Evolutionary conservation across 257 asterid genomes (phyloP).

Genomic region (Plantago ovata): DNA sequence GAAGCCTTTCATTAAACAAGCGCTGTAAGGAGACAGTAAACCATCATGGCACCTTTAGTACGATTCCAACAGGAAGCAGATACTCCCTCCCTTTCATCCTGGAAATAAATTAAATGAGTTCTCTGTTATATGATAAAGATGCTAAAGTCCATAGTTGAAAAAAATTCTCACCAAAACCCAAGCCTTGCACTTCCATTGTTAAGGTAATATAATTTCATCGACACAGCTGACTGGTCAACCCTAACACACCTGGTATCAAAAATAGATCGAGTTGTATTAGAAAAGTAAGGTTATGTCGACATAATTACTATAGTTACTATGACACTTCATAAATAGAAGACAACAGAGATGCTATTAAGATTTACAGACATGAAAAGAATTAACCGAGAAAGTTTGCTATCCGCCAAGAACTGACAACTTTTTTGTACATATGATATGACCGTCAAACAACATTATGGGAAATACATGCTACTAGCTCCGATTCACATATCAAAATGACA

Average conservation of each 20-base stretch:
- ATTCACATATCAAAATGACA: too few relatives aligned
- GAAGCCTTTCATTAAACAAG: conserved; percentile 11
- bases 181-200: conserved; percentile 96
- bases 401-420: background rate
- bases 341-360: conserved; percentile 10
- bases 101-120: conserved; percentile 25
- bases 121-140: conserved; percentile 14
- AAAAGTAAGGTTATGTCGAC: conserved; percentile 8
- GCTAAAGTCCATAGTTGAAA: conserved; percentile 9
- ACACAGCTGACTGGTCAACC: conserved; percentile 79
- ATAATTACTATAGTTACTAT: background rate
- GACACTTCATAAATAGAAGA: background rate
- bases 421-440: background rate
- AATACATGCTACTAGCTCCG: background rate
- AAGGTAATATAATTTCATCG: conserved; percentile 77
- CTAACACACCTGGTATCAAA: conserved; percentile 73
- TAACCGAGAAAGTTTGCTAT: too few relatives aligned
- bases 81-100: conserved; percentile 97
- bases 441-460: background rate
- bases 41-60: conserved; percentile 61
- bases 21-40: conserved; percentile 20
- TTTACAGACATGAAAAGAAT: background rate
- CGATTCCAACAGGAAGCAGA: conserved; percentile 90
- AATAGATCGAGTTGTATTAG: background rate
- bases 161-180: conserved; percentile 85